A percentile compares a stretch with the other conserved stretches of the same genome.
These are phyloP conservation scores for Cokeromyces recurvatus DNA, from an alignment of 371 early-diverging fungal genomes.

Conservation along the genomic window DNA sequence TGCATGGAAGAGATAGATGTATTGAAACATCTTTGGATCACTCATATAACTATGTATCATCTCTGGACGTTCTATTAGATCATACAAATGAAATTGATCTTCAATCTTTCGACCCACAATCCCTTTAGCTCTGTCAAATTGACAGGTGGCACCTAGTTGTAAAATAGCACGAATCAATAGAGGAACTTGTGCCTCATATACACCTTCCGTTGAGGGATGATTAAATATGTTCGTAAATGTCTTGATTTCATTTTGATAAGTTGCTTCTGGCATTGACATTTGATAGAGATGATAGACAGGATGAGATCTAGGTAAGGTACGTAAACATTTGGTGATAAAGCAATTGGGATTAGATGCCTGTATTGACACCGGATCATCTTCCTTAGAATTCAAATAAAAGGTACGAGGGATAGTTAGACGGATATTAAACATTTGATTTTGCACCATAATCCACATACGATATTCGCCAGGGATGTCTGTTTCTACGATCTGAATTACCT, in stretches of 20 bases:
- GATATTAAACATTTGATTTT: conserved; percentile 64
- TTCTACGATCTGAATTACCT: conserved; percentile 80
- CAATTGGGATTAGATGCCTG: conserved; percentile 18
- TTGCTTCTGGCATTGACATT: conserved; percentile 74
- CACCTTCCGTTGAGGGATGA: conserved; percentile 86
- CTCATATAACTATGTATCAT: conserved; percentile 32
- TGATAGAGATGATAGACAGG: conserved; percentile 67
- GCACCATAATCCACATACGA: conserved; percentile 76
- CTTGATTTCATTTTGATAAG: conserved; percentile 65
- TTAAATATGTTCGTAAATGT: conserved; percentile 76
- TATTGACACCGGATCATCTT: conserved; percentile 40
- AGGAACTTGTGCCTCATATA: conserved; percentile 88
- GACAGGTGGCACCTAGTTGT: conserved; percentile 58
- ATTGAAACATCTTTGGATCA: conserved; percentile 47
- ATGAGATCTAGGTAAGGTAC: conserved; percentile 68
- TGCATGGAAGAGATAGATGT: conserved; percentile 68
- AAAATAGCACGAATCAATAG: conserved; percentile 77
- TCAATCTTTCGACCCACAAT: conserved; percentile 33
- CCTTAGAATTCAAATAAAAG: conserved; percentile 81
- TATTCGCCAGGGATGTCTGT: conserved; percentile 84
- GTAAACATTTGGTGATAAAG: conserved; percentile 28
- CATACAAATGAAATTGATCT: conserved; percentile 26
- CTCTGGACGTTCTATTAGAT: conserved; percentile 41
- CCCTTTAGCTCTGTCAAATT: conserved; percentile 24
- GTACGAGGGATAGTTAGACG: conserved; percentile 76